These are phyloP conservation scores for Hemerocallis citrina DNA, from an alignment of 106 monocot species.

Conservation along the genomic window DNA sequence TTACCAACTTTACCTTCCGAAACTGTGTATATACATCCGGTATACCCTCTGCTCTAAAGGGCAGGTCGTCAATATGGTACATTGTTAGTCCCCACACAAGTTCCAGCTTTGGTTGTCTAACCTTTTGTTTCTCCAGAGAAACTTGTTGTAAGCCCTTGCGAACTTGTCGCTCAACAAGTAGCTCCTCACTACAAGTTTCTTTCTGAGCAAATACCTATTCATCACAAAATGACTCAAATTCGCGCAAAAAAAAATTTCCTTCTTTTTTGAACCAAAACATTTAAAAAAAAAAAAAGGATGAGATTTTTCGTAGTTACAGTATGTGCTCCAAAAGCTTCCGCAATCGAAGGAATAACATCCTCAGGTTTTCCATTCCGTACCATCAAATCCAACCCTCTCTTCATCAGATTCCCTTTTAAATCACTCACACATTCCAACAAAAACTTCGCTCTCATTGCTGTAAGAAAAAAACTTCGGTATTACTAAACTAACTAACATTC, in stretches of 20 bases:
- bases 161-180: constrained; percentile 63
- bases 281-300: too few species aligned
- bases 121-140: too few species aligned
- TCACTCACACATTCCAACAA: constrained; percentile 74
- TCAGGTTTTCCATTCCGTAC: constrained; percentile 73
- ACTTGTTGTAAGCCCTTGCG: constrained; percentile 44
- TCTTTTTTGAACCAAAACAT: too few species aligned
- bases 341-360: constrained; percentile 70
- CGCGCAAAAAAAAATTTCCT: too few species aligned
- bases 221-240: too few species aligned
- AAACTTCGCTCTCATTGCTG: constrained; percentile 73
- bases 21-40: constrained; percentile 97
- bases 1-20: constrained; percentile 58
- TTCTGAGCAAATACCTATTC: constrained; percentile 77
- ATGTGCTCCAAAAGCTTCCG: constrained; percentile 59
- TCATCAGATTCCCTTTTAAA: constrained; percentile 55
- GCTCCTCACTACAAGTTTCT: constrained; percentile 91
- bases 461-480: not conserved
- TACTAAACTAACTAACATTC: not conserved
- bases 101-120: constrained; percentile 34
- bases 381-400: constrained; percentile 55
- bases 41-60: constrained; percentile 38
- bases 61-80: constrained; percentile 95
- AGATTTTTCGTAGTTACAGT: too few species aligned
- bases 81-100: constrained; percentile 90